Base-by-base conservation (phyloP, 257 asterid species). In the Petunia axillaris region DNA sequence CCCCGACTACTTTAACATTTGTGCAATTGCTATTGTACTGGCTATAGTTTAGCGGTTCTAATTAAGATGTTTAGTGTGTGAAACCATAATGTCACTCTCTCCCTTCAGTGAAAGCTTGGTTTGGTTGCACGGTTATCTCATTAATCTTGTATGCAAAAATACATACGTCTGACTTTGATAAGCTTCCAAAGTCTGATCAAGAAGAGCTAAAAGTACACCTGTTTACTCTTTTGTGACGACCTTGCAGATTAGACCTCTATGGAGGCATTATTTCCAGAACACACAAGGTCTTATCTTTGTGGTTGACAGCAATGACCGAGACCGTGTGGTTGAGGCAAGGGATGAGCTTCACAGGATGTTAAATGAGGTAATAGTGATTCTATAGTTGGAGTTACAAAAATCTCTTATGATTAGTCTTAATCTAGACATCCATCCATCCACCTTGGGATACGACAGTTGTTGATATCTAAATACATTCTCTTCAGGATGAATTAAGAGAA, bases 401-500 rank as follows among this genome's bases (percentile, higher is more conserved):
- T 63, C 46, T 78, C 2, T n/a, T 37, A 55, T 13, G 64, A 76
- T 74, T 4, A 59, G 59, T 9, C 6, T 41, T 44, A 74, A 52
- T 15, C 41, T 2, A 7, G 79, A 52, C 15, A 53, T 3, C 48
- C 13, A 64, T 37, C 50, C 46, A 5, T 1, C 52, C 52, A 25
- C 25, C 25, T 14, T 39, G 52, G 52, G 50, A 5, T 65, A 65
- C 52, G 5, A 5, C 52, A 53, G 48, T 38, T 58, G 16, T 41
- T 57, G 58, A 39, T 40, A 9, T 15, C 80, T 13, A 5, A 76
- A 40, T 39, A n/a, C 4, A 1, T 38, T 53, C n/a, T 52, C 11
- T 63, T 25, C 81, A 90, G 93, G 93, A 90, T 59, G 92, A 90
- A 80, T 80, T 88, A 87, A 83, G 91, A 81, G 91, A 90, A 66